phyloP scores from a whole-genome alignment of 2,329 filamentous ascomycete genomes.

The Daldinia eschscholtzii region DNA sequence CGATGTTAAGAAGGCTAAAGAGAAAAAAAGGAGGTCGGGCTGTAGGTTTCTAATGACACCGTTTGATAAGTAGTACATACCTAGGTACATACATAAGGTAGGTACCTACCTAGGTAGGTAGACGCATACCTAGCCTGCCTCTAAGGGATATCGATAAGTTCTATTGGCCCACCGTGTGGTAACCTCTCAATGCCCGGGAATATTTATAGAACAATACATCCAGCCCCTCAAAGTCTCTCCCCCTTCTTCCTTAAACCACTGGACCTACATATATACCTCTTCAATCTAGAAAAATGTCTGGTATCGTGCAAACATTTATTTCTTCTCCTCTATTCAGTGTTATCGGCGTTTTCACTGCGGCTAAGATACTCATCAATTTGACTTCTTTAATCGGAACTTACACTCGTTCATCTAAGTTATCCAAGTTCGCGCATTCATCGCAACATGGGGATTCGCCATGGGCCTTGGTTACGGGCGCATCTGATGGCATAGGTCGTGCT shows the following conservation, averaged over 20 bases:
- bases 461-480: conserved; percentile 3
- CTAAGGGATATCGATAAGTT: background rate
- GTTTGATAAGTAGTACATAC: no score
- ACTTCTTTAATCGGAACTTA: background rate
- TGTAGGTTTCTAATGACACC: background rate
- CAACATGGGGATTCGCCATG: background rate
- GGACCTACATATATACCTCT: background rate
- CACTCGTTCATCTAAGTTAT: background rate
- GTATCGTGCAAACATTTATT: background rate
- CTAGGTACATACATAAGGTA: no score
- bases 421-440: background rate
- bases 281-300: background rate
- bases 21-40: background rate
- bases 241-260: background rate
- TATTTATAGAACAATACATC: background rate
- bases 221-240: background rate
- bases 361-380: background rate
- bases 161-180: background rate
- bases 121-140: no score
- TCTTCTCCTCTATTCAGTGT: background rate
- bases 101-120: no score
- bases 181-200: background rate
- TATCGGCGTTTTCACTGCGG: background rate
- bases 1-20: no score
- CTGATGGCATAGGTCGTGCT: background rate